Conservation (phyloP, 345 rosid species). For the Brassica nigra region DNA sequence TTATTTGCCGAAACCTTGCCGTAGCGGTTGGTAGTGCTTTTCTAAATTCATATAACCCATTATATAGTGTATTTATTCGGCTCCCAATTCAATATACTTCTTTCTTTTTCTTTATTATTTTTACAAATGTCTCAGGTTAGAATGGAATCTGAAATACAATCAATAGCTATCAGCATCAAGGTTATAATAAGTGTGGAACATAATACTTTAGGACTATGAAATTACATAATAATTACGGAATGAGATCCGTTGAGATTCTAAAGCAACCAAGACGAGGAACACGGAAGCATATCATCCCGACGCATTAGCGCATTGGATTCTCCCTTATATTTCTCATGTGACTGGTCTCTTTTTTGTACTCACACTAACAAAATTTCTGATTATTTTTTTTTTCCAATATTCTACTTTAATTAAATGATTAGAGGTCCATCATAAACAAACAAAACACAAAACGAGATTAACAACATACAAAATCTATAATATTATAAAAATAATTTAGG, state of each 20-base stretch:
- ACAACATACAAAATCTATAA: constrained; percentile 2
- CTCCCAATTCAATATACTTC: constrained; percentile 3
- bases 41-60: constrained; percentile 4
- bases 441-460: constrained; percentile 16
- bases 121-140: not conserved
- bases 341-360: constrained; percentile 24
- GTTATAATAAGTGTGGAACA: not conserved
- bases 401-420: not conserved
- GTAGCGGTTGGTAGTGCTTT: constrained; percentile 20
- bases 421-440: not conserved
- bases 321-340: constrained; percentile 37
- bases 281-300: constrained; percentile 26
- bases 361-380: constrained; percentile 14
- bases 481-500: not conserved
- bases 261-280: constrained; percentile 36
- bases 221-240: constrained; percentile 1
- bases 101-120: not conserved
- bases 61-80: constrained; percentile 13
- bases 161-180: not conserved
- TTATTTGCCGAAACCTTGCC: constrained; percentile 23
- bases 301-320: constrained; percentile 42
- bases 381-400: not conserved
- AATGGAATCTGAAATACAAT: constrained; percentile 1
- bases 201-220: constrained; percentile 3
- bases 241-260: constrained; percentile 37